Percentiles rank a stretch among this genome's conserved stretches.
Evolutionary conservation across 306 rosid species (phyloP).

Genomic region (Glycine tomentella): DNA sequence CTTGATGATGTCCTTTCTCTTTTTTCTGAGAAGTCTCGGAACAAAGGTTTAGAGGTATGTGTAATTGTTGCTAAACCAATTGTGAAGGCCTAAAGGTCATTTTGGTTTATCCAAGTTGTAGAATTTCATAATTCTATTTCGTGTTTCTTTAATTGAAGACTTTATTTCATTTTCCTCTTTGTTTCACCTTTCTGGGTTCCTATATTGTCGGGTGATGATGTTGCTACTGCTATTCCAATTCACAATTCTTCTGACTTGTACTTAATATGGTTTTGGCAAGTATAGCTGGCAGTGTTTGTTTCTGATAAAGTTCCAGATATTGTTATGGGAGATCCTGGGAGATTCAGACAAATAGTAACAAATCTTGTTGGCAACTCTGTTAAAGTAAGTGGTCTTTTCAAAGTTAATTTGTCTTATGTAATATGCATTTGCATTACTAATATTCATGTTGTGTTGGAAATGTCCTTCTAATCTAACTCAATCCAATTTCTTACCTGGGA

Average conservation of each 20-base stretch:
- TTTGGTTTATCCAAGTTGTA: conserved; percentile 8
- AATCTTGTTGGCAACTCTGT: conserved; percentile 98
- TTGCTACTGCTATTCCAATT: conserved; percentile 26
- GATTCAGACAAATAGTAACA: conserved; percentile 95
- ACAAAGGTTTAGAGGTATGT: conserved; percentile 92
- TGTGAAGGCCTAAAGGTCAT: conserved; percentile 5
- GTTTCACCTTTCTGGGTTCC: conserved; percentile 22
- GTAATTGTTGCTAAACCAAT: conserved; percentile 28
- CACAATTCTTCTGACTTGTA: conserved; percentile 43
- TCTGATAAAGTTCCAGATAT: conserved; percentile 91
- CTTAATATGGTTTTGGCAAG: conserved; percentile 49
- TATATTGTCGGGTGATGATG: conserved; percentile 38
- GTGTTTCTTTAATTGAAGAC: conserved; percentile 30
- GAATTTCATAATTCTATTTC: conserved; percentile 14
- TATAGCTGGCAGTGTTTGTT: conserved; percentile 94
- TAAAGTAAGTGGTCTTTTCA: conserved; percentile 65
- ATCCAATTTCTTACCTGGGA: background rate
- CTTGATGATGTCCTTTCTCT: conserved; percentile 96
- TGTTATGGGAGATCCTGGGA: conserved; percentile 94
- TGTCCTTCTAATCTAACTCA: background rate
- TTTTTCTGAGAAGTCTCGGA: conserved; percentile 93
- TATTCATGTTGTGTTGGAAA: conserved; percentile 19
- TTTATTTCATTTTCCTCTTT: conserved; percentile 40
- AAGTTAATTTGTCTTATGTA: conserved; percentile 12
- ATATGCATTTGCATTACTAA: conserved; percentile 22